These are phyloP conservation scores for Marasmius tenuissimus DNA, from an alignment of 1,284 basidiomycete genomes.

Conservation along the genomic window DNA sequence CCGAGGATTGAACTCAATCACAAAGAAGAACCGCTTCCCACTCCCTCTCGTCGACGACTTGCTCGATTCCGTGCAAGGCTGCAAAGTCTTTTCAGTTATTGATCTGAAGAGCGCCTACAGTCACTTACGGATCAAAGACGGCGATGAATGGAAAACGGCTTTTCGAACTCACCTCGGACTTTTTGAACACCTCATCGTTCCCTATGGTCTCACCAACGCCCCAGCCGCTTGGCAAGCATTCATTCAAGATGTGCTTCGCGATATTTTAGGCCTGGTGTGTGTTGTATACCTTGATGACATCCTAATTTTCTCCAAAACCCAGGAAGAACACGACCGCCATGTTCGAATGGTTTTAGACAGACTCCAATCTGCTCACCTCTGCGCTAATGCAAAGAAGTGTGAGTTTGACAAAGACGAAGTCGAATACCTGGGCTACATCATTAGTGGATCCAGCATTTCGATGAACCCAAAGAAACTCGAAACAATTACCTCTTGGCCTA, in stretches of 20 bases:
- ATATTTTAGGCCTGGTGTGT: constrained; percentile 30
- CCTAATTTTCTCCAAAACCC: constrained; percentile 19
- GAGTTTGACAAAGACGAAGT: constrained; percentile 10
- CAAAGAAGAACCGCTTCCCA: constrained; percentile 37
- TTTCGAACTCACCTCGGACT: constrained; percentile 26
- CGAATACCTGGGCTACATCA: constrained; percentile 42
- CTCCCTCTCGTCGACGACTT: constrained; percentile 38
- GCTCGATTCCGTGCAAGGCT: constrained; percentile 20
- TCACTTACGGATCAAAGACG: constrained; percentile 22
- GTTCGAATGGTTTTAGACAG: constrained; percentile 30
- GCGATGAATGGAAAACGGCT: constrained; percentile 8
- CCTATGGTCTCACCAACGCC: constrained; percentile 27
- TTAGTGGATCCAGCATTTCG: constrained; percentile 15
- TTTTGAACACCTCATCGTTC: constrained; percentile 39
- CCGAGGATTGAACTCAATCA: constrained; percentile 38
- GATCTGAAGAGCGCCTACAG: constrained; percentile 31
- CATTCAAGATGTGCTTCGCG: constrained; percentile 38
- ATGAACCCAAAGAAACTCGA: constrained; percentile 29
- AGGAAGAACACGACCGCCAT: constrained; percentile 19
- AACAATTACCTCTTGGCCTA: too few species aligned
- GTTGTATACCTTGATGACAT: constrained; percentile 35
- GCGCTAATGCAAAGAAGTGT: constrained; percentile 25
- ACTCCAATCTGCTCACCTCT: constrained; percentile 20
- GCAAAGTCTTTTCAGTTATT: not conserved
- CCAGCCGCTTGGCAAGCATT: constrained; percentile 29